Evolutionary conservation across 345 rosid species (phyloP), one percentile per base, ranked within the genome.

Genomic region (Eutrema yunnanense): DNA sequence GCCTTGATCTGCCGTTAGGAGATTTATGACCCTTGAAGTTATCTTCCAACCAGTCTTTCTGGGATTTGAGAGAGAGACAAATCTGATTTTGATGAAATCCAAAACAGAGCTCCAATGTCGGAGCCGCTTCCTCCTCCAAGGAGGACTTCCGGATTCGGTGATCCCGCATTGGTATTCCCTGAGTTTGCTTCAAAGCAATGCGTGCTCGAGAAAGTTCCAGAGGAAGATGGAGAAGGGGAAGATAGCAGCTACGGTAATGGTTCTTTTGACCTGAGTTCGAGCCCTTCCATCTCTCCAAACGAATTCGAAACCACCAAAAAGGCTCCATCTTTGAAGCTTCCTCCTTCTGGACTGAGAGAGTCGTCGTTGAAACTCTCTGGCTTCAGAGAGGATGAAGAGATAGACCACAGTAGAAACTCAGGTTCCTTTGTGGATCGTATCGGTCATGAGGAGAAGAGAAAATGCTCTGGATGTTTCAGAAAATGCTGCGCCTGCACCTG

Each of bases 91-190:
- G 36, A 76, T 71, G 76, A 64, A 76, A 49, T 36, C 68, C 62
- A 71, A 77, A 71, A 64, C 62, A 77, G 29, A 58, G 76, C 80
- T 77, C 80, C 76, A 77, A 77, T 77, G 80, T 71, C 76, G 76
- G 80, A 71, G 76, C 76, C 46, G 49, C 65, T 48, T 50, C 71
- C 56, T 67, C 76, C 56, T 56, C 38, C 71, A 14, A 26, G 59
- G 69, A 66, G 67, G 48, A 30, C 34, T 61, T 67, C 46, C 4
- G 67, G 73, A 53, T 75, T 75, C 2, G 68, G 73, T 46, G 65
- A 71, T 27, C 68, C 65, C 9, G 62, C 82, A 37, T 54, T 81
- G 47, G 53, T 62, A 3, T 81, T 78, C 47, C 74, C 79, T 49
- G 74, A 78, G 48, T 77, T 78, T 52, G 46, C 71, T 51, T 1